Conservation (phyloP, 768 basidiomycete species). For the Boletellus sp. region DNA sequence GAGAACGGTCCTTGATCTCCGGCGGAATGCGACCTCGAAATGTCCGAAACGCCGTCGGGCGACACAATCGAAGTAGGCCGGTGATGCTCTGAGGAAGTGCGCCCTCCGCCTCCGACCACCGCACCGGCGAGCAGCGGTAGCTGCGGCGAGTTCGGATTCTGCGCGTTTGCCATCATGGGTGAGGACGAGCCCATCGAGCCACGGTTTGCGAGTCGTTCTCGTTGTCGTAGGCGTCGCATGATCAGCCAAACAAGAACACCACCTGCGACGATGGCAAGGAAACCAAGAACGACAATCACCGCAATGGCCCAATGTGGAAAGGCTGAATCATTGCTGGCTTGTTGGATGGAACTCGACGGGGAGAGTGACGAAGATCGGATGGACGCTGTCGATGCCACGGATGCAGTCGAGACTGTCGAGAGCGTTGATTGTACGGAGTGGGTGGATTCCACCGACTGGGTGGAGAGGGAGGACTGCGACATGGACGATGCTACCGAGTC, state of each 20-base stretch:
- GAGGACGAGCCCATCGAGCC: slow-evolving; percentile 76
- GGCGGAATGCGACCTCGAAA: slow-evolving; percentile 56
- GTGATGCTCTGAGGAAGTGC: slow-evolving; percentile 30
- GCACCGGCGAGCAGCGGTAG: slow-evolving; percentile 46
- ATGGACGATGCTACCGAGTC: slow-evolving; percentile 63
- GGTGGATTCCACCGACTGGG: slow-evolving; percentile 32
- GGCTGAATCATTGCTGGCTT: slow-evolving; percentile 28
- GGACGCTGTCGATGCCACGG: slow-evolving; percentile 40
- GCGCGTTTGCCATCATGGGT: slow-evolving; percentile 75
- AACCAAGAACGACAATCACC: slow-evolving; percentile 81
- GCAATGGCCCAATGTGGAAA: slow-evolving; percentile 94
- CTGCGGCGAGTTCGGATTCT: slow-evolving; percentile 38
- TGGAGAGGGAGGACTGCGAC: slow-evolving; percentile 33
- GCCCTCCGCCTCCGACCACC: slow-evolving; percentile 32
- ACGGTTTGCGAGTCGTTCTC: slow-evolving; percentile 50
- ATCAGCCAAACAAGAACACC: slow-evolving; percentile 70
- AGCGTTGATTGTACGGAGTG: slow-evolving; percentile 33
- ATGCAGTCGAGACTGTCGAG: slow-evolving; percentile 34
- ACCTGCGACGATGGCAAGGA: slow-evolving; percentile 72
- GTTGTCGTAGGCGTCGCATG: slow-evolving; percentile 61
- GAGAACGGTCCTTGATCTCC: slow-evolving; percentile 72
- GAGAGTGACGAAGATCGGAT: slow-evolving; percentile 20
- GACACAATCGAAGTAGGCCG: slow-evolving; percentile 41
- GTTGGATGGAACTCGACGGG: slow-evolving; percentile 46
- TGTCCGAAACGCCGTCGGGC: slow-evolving; percentile 74